Evolutionary conservation across 495 filamentous ascomycete genomes (phyloP).

Genomic region (Elasticomyces elasticus): DNA sequence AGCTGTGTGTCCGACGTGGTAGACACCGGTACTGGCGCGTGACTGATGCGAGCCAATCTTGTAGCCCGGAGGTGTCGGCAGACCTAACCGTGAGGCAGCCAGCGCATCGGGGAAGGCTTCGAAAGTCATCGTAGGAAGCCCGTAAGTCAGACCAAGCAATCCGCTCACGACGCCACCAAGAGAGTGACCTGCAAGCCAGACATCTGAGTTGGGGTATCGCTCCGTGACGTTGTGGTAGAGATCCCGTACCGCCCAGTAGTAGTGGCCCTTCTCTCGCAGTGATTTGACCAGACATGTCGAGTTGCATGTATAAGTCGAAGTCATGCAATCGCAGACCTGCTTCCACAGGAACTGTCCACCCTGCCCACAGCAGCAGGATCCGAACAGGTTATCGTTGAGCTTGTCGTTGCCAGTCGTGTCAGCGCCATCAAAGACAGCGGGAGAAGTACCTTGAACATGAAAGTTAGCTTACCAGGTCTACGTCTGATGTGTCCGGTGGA

Average conservation of each 20-base stretch:
- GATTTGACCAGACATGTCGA: slow-evolving; percentile 72
- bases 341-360: slow-evolving; percentile 76
- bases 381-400: slow-evolving; percentile 92
- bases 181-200: slow-evolving; percentile 87
- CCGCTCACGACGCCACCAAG: slow-evolving; percentile 80
- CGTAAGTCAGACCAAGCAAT: slow-evolving; percentile 81
- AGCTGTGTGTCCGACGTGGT: slow-evolving; percentile 90
- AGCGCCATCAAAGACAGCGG: slow-evolving; percentile 86
- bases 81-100: slow-evolving; percentile 70
- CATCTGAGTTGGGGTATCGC: slow-evolving; percentile 71
- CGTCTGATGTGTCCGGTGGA: slow-evolving; percentile 50
- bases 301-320: slow-evolving; percentile 76
- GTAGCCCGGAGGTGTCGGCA: slow-evolving; percentile 73
- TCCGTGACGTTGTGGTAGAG: slow-evolving; percentile 86
- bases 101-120: slow-evolving; percentile 85
- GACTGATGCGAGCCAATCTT: slow-evolving; percentile 59
- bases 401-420: slow-evolving; percentile 97
- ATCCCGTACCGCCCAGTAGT: slow-evolving; percentile 77
- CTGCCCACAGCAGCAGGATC: slow-evolving; percentile 94
- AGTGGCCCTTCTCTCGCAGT: slow-evolving; percentile 70
- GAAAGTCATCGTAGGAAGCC: slow-evolving; percentile 76
- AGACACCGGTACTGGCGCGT: slow-evolving; percentile 64
- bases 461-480: slow-evolving; percentile 67
- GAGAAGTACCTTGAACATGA: slow-evolving; percentile 30
- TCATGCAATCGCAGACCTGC: slow-evolving; percentile 85